phyloP scores from a whole-genome alignment of 768 basidiomycete genomes.

The Gelatoporia subvermispora region DNA sequence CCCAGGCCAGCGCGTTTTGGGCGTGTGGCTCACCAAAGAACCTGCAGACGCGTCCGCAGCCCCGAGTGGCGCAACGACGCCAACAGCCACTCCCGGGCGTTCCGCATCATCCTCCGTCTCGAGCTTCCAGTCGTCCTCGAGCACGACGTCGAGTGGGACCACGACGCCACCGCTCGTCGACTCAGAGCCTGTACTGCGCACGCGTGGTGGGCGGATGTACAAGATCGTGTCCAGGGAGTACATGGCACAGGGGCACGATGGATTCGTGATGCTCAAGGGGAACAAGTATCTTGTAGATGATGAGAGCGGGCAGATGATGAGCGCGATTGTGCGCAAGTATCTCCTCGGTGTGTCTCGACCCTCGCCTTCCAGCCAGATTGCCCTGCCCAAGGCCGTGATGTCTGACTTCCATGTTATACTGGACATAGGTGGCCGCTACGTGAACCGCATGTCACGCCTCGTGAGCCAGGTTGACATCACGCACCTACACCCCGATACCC shows the following conservation, averaged over 20 bases:
- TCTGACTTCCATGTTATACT: too few species aligned
- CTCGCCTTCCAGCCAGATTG: too few species aligned
- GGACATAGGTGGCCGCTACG: conserved; percentile 61
- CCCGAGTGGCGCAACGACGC: conserved; percentile 8
- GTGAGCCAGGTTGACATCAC: conserved; percentile 23
- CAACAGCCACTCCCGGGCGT: neutral
- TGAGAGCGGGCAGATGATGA: conserved; percentile 77
- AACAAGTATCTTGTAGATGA: conserved; percentile 73
- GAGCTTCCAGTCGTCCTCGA: conserved; percentile 12
- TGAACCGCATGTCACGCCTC: conserved; percentile 55
- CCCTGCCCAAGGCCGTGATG: too few species aligned
- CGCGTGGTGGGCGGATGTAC: conserved; percentile 54
- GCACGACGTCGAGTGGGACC: neutral
- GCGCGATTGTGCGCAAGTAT: conserved; percentile 76
- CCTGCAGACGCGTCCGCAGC: conserved; percentile 5
- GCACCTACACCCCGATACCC: conserved; percentile 41
- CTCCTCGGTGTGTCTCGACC: conserved; percentile 54
- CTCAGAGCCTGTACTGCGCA: conserved; percentile 49
- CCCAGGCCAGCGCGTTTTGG: conserved; percentile 68
- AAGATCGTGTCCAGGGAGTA: conserved; percentile 84
- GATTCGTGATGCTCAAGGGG: conserved; percentile 64
- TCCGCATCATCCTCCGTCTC: conserved; percentile 16
- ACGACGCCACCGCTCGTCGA: conserved; percentile 31
- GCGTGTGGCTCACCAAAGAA: conserved; percentile 55
- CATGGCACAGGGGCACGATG: conserved; percentile 81